Percentiles rank a stretch among this genome's conserved stretches.
Conservation (phyloP, 352 stramenopile species). For the Phytophthora pinifolia region DNA sequence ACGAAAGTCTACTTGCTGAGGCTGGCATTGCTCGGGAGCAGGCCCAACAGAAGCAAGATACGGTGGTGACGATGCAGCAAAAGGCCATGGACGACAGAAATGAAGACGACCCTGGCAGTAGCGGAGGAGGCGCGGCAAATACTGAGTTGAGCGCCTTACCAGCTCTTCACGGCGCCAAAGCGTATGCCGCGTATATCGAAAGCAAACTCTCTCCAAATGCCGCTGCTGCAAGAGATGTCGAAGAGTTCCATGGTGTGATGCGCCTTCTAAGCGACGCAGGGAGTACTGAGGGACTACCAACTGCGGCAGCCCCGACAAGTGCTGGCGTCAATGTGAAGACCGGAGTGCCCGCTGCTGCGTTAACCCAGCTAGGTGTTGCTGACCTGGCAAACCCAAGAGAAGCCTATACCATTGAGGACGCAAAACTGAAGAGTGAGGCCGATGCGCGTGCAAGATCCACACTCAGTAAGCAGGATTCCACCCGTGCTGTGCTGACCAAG, state of each 20-base stretch:
- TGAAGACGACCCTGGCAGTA: constrained; percentile 46
- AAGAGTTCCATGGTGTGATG: constrained; percentile 55
- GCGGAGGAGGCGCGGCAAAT: constrained; percentile 13
- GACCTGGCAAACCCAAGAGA: constrained; percentile 73
- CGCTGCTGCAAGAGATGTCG: constrained; percentile 42
- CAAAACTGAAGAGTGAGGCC: constrained; percentile 89
- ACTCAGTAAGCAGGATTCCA: constrained; percentile 88
- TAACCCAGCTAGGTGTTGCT: constrained; percentile 46
- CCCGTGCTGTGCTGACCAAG: constrained; percentile 73
- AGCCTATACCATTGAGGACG: constrained; percentile 93
- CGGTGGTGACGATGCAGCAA: constrained; percentile 45
- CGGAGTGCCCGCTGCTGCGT: constrained; percentile 16
- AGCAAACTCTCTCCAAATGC: constrained; percentile 30
- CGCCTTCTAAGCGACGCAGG: constrained; percentile 42
- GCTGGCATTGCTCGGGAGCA: constrained; percentile 55
- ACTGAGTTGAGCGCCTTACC: constrained; percentile 64
- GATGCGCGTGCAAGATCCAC: constrained; percentile 61
- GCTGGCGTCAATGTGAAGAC: constrained; percentile 9
- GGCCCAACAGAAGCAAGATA: constrained; percentile 54
- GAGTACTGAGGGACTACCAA: constrained; percentile 35
- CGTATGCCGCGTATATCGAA: constrained; percentile 74
- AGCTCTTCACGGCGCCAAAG: constrained; percentile 68
- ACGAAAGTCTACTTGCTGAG: constrained; percentile 41
- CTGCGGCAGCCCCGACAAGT: constrained; percentile 13
- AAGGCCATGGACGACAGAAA: constrained; percentile 49